Base-by-base conservation (phyloP, 352 stramenopile genomes). In the Pythium dissimile region DNA sequence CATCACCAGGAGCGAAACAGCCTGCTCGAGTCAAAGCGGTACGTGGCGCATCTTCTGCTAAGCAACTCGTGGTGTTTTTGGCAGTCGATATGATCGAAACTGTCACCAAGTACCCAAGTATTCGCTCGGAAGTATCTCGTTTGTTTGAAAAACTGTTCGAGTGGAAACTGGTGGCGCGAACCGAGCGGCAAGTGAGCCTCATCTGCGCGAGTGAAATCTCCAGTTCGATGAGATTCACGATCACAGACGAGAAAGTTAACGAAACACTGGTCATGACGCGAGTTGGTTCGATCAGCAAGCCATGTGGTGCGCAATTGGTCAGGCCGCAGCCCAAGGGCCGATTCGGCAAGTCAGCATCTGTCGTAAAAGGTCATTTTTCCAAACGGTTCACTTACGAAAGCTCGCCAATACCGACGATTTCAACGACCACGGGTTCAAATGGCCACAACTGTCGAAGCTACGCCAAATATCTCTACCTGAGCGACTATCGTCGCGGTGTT, bases 371-470 rank as follows among this genome's bases (percentile, higher is more conserved):
- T 0, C 56, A 80, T 43, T 88, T 92, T 41, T 90, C 83, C 11
- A 90, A 89, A 35, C 69, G 83, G 10, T 92, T 86, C 59, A 79
- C 75, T 6, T 90, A 88, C 42, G 47, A 69, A 8, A 87, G 67
- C 35, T 53, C 62, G 18, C 61, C 44, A 16, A 37, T 59, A 12
- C 16, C 63, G 20, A 50, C 37, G 1, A 45, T 24, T 24, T n/a
- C n/a, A n/a, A n/a, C n/a, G n/a, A n/a, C n/a, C n/a, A n/a, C n/a
- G n/a, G n/a, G n/a, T n/a, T n/a, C n/a, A n/a, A n/a, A n/a, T n/a
- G n/a, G n/a, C n/a, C n/a, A n/a, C n/a, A n/a, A n/a, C n/a, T 66
- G 52, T 26, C 58, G 52, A 10, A 59, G 63, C 27, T 66, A 48
- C 43, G 61, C 13, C 67, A 65, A 45, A 53, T 90, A 82, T 53